phyloP scores from a whole-genome alignment of 2,329 filamentous ascomycete species.

The Daldinia sp. region DNA sequence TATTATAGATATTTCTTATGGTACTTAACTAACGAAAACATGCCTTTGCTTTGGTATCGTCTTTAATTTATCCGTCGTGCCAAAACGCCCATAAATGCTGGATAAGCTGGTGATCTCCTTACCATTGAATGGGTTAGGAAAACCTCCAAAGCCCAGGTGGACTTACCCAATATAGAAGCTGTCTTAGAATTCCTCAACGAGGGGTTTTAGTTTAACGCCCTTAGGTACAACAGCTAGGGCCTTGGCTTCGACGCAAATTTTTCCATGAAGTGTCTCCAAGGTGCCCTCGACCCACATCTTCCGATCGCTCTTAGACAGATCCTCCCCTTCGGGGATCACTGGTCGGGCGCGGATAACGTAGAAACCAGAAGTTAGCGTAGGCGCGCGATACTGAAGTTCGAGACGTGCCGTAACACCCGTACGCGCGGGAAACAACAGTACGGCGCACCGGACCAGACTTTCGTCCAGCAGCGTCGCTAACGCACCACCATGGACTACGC shows the following conservation, averaged over 20 bases:
- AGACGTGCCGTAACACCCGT: slow-evolving; percentile 69
- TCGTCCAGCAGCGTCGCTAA: slow-evolving; percentile 78
- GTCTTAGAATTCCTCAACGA: slow-evolving; percentile 56
- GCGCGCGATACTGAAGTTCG: slow-evolving; percentile 71
- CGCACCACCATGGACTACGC: slow-evolving; percentile 77
- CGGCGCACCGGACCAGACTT: slow-evolving; percentile 72
- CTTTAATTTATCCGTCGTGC: slow-evolving; percentile 4
- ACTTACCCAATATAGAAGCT: neutral
- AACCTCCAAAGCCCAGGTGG: neutral
- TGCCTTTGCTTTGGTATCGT: slow-evolving; percentile 17
- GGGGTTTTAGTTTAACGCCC: slow-evolving; percentile 56
- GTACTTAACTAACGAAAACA: neutral
- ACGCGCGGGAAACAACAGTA: slow-evolving; percentile 60
- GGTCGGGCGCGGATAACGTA: slow-evolving; percentile 70
- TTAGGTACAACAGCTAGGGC: slow-evolving; percentile 71
- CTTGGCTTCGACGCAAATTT: slow-evolving; percentile 68
- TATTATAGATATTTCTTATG: slow-evolving; percentile 13
- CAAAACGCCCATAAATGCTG: slow-evolving; percentile 2
- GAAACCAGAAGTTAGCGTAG: slow-evolving; percentile 70
- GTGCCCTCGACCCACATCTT: slow-evolving; percentile 67
- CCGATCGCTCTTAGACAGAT: slow-evolving; percentile 53
- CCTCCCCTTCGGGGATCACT: slow-evolving; percentile 50
- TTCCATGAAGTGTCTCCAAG: slow-evolving; percentile 67
- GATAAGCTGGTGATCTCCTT: neutral
- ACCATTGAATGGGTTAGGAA: neutral